Base-by-base conservation (phyloP, 2,329 filamentous ascomycete genomes). In the Aspergillus niger region DNA sequence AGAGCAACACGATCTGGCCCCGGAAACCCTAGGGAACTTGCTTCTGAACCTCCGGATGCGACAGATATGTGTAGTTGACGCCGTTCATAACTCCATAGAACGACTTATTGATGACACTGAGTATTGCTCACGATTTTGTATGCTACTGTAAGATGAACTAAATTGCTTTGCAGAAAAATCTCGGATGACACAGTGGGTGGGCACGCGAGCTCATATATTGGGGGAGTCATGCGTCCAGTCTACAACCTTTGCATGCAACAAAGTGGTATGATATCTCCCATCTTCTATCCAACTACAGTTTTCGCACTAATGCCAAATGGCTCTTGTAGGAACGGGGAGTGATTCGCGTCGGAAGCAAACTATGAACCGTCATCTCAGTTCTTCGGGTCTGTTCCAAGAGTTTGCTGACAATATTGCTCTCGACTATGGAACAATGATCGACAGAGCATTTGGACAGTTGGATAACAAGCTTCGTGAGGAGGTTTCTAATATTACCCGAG, bases 141-240 rank as follows among this genome's bases (percentile, higher is more conserved):
- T 17, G 4, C 17, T 11, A 39, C 11, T 17, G 7, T 22, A 11
- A 4, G 15, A 50, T 49, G 17, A 2, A 24, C 38, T 43, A 44
- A 55, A 15, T 48, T 3, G 36, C 7, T 10, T 1, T 10, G 22
- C 30, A 64, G 62, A 20, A 30, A 56, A 11, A 47, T 62, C 10
- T 53, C 39, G 10, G 17, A 13, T n/a, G 62, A 64, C n/a, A 32
- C 62, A 20, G 22, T 58, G 3, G 10, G 38, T 8, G 60, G 55
- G 3, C 62, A 62, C 8, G 38, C 36, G 52, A 64, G 62, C 39
- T 64, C 62, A 8, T 62, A 62, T 38, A 62, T 64, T 15, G 57
- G 57, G 7, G 49, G 47, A 3, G 22, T 58, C 13, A 64, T 64
- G 62, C 60, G 57, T 2, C 57, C 62, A 6, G 60, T 51, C 0